These are phyloP conservation scores for Macadamia tetraphylla DNA, from an alignment of 164 flowering plant species.

Conservation along the genomic window DNA sequence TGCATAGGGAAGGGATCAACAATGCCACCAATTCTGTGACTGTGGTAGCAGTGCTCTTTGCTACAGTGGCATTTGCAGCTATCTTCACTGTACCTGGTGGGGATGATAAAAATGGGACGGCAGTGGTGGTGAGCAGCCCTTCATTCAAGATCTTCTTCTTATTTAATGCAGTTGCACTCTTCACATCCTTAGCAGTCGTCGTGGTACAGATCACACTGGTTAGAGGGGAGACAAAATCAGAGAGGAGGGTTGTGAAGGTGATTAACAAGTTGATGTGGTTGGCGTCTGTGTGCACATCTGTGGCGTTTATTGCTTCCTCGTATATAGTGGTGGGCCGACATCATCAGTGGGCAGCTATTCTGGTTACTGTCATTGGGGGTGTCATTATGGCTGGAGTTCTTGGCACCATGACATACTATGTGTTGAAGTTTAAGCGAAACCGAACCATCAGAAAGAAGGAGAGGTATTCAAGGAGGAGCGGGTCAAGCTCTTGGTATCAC, in stretches of 20 bases:
- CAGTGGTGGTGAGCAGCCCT: slow-evolving; percentile 34
- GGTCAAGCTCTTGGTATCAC: slow-evolving; percentile 63
- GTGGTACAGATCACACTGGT: slow-evolving; percentile 76
- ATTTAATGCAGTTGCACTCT: slow-evolving; percentile 61
- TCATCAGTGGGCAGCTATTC: slow-evolving; percentile 50
- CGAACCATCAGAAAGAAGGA: slow-evolving; percentile 41
- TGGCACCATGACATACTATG: slow-evolving; percentile 66
- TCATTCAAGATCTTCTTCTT: slow-evolving; percentile 71
- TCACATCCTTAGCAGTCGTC: slow-evolving; percentile 77
- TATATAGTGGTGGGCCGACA: slow-evolving; percentile 64
- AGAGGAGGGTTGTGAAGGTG: slow-evolving; percentile 57
- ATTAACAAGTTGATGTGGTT: slow-evolving; percentile 87
- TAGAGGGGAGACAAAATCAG: slow-evolving; percentile 68
- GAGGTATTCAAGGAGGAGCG: slow-evolving; percentile 48
- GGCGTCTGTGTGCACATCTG: slow-evolving; percentile 72
- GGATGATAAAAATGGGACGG: slow-evolving; percentile 38
- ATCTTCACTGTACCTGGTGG: slow-evolving; percentile 81
- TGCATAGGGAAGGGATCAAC: slow-evolving; percentile 71
- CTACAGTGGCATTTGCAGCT: slow-evolving; percentile 78
- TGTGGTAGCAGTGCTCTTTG: slow-evolving; percentile 73
- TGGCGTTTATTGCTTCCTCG: slow-evolving; percentile 62
- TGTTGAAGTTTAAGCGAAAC: slow-evolving; percentile 40
- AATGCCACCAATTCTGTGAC: slow-evolving; percentile 83
- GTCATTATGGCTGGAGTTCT: slow-evolving; percentile 64
- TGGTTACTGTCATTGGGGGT: slow-evolving; percentile 58